These are phyloP conservation scores for Aspergillus alliaceus DNA, from an alignment of 2,329 filamentous ascomycete species.

Conservation along the genomic window DNA sequence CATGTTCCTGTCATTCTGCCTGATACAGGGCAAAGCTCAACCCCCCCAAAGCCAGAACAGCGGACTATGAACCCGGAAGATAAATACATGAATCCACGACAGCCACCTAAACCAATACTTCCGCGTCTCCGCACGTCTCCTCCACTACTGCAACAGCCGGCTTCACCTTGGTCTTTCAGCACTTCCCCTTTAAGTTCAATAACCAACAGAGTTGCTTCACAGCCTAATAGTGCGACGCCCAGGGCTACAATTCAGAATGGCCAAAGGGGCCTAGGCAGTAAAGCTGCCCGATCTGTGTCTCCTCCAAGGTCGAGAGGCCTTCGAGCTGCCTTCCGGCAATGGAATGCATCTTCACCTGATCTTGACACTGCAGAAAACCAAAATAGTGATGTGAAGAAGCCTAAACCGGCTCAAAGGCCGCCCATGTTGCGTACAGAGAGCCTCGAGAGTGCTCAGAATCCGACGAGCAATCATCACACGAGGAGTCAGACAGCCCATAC, in stretches of 20 bases:
- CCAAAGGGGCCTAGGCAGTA: conserved; percentile 22
- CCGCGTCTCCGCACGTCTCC: conserved; percentile 49
- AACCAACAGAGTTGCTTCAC: conserved; percentile 33
- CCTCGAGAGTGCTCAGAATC: not conserved
- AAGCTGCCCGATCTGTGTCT: conserved; percentile 37
- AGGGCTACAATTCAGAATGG: conserved; percentile 14
- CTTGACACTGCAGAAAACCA: conserved; percentile 9
- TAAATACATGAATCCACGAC: conserved; percentile 70
- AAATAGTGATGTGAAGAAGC: not conserved
- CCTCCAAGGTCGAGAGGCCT: conserved; percentile 38
- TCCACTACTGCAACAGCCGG: conserved; percentile 24
- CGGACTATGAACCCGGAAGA: conserved; percentile 77
- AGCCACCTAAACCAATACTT: conserved; percentile 51
- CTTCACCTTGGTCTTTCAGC: conserved; percentile 27
- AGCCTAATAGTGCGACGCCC: conserved; percentile 31
- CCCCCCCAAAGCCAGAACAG: conserved; percentile 58
- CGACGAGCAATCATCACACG: not conserved
- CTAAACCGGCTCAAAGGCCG: not conserved
- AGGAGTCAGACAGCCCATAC: not conserved
- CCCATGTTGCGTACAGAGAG: not conserved
- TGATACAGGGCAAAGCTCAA: conserved; percentile 50
- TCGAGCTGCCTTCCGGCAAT: conserved; percentile 38
- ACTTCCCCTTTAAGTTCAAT: conserved; percentile 27
- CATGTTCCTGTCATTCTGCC: conserved; percentile 72
- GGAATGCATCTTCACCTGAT: conserved; percentile 28